Conservation (phyloP, 345 rosid genomes). For the Durio zibethinus region DNA sequence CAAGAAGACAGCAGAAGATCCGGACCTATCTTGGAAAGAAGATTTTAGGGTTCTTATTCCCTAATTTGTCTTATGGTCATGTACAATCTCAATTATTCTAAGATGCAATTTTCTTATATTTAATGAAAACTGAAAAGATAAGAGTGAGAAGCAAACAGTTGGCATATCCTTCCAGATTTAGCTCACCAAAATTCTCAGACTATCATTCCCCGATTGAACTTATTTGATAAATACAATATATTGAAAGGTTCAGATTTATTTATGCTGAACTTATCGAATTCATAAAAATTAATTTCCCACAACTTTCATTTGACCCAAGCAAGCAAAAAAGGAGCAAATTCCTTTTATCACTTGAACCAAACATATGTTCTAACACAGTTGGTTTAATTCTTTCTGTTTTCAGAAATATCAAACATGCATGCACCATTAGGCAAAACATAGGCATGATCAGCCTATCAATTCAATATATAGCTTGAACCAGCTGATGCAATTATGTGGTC, state of each 20-base stretch:
- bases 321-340: too few species aligned
- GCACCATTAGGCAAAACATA: neutral
- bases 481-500: constrained; percentile 30
- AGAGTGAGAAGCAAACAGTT: constrained; percentile 17
- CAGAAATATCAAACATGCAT: neutral
- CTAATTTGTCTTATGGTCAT: constrained; percentile 8
- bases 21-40: constrained; percentile 19
- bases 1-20: constrained; percentile 28
- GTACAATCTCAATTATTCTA: constrained; percentile 17
- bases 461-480: constrained; percentile 3
- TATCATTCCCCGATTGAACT: neutral
- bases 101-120: neutral
- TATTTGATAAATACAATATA: neutral
- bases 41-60: constrained; percentile 18
- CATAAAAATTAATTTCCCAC: too few species aligned
- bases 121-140: constrained; percentile 3
- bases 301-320: too few species aligned
- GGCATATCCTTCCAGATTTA: constrained; percentile 21
- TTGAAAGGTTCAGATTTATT: neutral
- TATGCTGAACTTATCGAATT: too few species aligned
- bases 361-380: neutral
- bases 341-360: too few species aligned
- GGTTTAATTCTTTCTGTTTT: neutral
- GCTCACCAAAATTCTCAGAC: constrained; percentile 1
- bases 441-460: neutral